Evolutionary conservation across 2,329 filamentous ascomycete species (phyloP), one percentile per base, ranked within the genome.

Genomic region (Pestalotiopsis sp.): DNA sequence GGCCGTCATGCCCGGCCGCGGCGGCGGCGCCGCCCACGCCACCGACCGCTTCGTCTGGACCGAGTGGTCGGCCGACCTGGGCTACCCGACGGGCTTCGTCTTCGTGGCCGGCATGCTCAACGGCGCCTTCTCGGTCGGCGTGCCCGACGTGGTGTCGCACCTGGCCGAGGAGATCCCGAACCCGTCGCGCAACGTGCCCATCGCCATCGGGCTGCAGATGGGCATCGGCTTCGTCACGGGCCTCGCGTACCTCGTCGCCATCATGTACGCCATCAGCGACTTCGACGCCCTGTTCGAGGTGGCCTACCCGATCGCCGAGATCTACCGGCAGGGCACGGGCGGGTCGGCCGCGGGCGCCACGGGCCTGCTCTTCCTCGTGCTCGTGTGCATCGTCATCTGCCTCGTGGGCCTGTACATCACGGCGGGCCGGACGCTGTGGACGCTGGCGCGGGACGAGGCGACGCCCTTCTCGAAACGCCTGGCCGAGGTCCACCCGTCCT

Each of bases 91-190:
- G 39, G 81, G 81, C 0, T 81, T 84, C 67, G 81, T 83, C 2
- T 83, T 83, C 56, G 66, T 70, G n/a, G 31, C 65, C 0, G 71
- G 71, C 45, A 73, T 73, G 72, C 61, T 70, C n/a, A 93, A 93
- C 73, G 91, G 90, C 12, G 91, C 91, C 3, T 93, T 88, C 75
- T 87, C 88, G 59, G 87, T 93, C 12, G 91, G 90, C 6, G 87
- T 88, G 1, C 87, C 90, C 0, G 91, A 93, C 74, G 87, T 88
- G 62, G 87, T 89, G 1, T 87, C 87, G 1, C 91, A 92, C 75
- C 76, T 92, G 56, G 87, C 88, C 0, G 90, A 92, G 76, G 90
- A 92, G 76, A 90, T 91, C 56, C 88, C 83, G 0, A 70, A 81
- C 14, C 84, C 85, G 0, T 79, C 0, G 20, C 78, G 79, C 41